These are phyloP conservation scores for Rhodotorula sphaerocarpa DNA, from an alignment of 768 basidiomycete species.

Conservation along the genomic window DNA sequence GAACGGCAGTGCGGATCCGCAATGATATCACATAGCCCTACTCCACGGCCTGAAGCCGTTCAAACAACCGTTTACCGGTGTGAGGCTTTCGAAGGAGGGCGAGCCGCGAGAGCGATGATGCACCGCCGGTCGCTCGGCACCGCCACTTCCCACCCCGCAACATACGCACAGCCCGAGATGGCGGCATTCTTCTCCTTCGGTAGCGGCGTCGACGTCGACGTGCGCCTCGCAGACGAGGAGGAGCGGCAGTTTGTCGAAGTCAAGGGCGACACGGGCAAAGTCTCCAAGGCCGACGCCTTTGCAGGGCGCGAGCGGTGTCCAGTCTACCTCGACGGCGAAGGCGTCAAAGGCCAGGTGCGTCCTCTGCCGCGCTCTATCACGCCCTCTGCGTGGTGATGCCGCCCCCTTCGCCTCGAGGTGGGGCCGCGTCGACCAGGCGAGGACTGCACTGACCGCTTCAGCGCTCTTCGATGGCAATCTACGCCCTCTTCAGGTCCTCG, in stretches of 20 bases:
- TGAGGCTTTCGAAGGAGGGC: no score
- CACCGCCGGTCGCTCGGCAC: neutral
- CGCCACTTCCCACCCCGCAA: neutral
- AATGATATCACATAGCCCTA: no score
- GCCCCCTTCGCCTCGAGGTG: neutral
- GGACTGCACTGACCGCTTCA: neutral
- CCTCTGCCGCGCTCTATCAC: neutral
- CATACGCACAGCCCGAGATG: slow-evolving; percentile 46
- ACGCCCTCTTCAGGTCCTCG: slow-evolving; percentile 60
- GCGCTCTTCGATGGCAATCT: neutral
- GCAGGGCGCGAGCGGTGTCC: slow-evolving; percentile 74
- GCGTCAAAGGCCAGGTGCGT: slow-evolving; percentile 71
- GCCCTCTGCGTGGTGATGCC: slow-evolving; percentile 10
- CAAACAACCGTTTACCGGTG: no score
- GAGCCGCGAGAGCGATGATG: no score
- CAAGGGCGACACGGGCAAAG: slow-evolving; percentile 49
- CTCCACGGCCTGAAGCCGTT: no score
- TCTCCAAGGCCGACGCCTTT: slow-evolving; percentile 53
- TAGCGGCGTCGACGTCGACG: slow-evolving; percentile 80
- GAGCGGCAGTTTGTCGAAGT: slow-evolving; percentile 78
- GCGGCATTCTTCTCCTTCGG: slow-evolving; percentile 80
- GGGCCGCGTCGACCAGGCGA: neutral
- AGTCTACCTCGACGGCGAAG: slow-evolving; percentile 92
- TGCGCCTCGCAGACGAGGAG: slow-evolving; percentile 80
- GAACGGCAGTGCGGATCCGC: no score